A percentile compares a stretch with the other conserved stretches of the same genome.
These are phyloP conservation scores for Heliosperma pusillum DNA, from an alignment of 148 eudicot genomes.

Conservation along the genomic window DNA sequence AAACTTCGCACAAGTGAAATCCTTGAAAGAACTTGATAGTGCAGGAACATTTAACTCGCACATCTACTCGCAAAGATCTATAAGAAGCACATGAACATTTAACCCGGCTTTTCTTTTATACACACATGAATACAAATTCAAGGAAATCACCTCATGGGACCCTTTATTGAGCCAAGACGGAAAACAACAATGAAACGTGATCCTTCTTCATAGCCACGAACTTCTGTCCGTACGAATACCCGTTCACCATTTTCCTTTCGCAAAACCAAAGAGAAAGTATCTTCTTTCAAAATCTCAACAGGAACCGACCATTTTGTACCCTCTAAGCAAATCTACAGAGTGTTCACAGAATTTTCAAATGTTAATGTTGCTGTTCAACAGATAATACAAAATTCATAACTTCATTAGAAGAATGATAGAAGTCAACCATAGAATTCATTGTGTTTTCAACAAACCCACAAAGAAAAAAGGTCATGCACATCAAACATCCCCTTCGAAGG, in stretches of 20 bases:
- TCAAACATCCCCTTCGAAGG: background rate
- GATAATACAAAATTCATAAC: background rate
- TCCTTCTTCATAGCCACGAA: constrained; percentile 97
- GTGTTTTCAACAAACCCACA: background rate
- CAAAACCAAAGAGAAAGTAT: constrained; percentile 61
- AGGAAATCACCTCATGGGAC: constrained; percentile 70
- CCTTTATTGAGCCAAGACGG: constrained; percentile 70
- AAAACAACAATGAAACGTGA: constrained; percentile 93
- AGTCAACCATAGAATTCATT: background rate
- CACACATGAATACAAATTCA: background rate
- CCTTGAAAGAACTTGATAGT: constrained; percentile 1
- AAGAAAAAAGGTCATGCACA: background rate
- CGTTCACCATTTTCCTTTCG: constrained; percentile 49
- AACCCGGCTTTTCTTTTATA: background rate
- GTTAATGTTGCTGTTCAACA: background rate
- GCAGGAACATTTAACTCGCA: no score
- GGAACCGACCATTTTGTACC: constrained; percentile 91
- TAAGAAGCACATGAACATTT: background rate
- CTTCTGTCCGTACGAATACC: constrained; percentile 57
- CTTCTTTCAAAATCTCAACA: constrained; percentile 77
- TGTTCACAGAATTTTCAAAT: background rate
- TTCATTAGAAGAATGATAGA: background rate
- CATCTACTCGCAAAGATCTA: background rate
- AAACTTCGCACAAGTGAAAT: background rate
- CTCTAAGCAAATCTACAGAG: constrained; percentile 54